phyloP scores from a whole-genome alignment of 345 rosid genomes.

The Eucalyptus regnans region DNA sequence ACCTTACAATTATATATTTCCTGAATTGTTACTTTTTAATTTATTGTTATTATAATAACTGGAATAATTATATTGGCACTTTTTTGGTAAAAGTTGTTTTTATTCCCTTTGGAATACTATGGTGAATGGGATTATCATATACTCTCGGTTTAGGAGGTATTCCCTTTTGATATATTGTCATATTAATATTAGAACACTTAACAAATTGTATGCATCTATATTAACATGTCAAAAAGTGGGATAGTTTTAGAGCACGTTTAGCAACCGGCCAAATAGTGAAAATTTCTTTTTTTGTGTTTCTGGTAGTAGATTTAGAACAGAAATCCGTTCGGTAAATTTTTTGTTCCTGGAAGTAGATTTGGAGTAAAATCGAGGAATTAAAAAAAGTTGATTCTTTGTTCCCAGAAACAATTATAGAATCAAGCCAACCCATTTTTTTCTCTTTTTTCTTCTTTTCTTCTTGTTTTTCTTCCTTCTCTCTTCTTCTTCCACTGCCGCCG shows the following conservation, averaged over 20 bases:
- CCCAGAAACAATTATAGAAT: too few relatives aligned
- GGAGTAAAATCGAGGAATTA: rapidly evolving
- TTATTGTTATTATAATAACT: neutral
- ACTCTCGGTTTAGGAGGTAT: neutral
- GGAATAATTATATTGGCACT: neutral
- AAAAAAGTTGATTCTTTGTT: too few relatives aligned
- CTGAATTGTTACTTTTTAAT: neutral
- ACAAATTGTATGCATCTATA: neutral
- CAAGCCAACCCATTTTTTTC: too few relatives aligned
- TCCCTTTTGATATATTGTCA: neutral
- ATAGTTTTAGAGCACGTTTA: too few relatives aligned
- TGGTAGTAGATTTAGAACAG: rapidly evolving
- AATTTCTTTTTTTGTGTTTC: too few relatives aligned
- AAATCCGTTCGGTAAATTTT: too few relatives aligned
- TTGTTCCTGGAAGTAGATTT: too few relatives aligned
- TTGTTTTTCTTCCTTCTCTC: too few relatives aligned
- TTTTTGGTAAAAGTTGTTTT: neutral
- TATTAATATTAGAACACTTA: neutral
- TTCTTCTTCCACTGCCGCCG: too few relatives aligned
- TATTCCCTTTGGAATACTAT: neutral
- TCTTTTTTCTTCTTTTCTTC: too few relatives aligned
- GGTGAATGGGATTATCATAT: neutral
- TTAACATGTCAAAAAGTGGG: neutral
- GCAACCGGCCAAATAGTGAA: too few relatives aligned
- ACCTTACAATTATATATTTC: neutral